A percentile compares a stretch with the other conserved stretches of the same genome.
Conservation (phyloP, 2,329 filamentous ascomycete species). For the Metarhizium rileyi region DNA sequence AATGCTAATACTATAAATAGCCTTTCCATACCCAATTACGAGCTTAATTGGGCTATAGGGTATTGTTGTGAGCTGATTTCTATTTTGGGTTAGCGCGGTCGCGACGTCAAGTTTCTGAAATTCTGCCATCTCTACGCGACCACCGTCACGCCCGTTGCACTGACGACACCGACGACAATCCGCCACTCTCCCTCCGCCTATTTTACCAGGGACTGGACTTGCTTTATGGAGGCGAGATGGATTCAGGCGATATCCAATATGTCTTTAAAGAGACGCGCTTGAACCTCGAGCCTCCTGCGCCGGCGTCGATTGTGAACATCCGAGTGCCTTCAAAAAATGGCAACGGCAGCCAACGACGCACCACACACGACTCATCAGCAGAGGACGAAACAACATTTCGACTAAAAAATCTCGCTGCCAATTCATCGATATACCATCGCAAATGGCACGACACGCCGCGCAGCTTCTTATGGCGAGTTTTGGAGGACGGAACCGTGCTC, state of each 20-base stretch:
- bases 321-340: conserved; percentile 48
- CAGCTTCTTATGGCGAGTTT: conserved; percentile 82
- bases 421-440: conserved; percentile 79
- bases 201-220: conserved; percentile 8
- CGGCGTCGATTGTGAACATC: conserved; percentile 61
- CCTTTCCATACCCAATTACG: too few species aligned
- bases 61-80: conserved; percentile 22
- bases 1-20: too few species aligned
- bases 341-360: conserved; percentile 33
- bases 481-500: conserved; percentile 69
- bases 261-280: conserved; percentile 82
- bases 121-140: conserved; percentile 24
- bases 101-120: conserved; percentile 19
- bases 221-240: conserved; percentile 59
- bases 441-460: conserved; percentile 65
- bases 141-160: conserved; percentile 12
- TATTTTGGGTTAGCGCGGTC: conserved; percentile 25
- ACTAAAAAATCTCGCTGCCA: conserved; percentile 60
- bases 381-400: conserved; percentile 70
- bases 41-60: background rate
- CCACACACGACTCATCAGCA: conserved; percentile 22
- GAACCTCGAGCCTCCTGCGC: conserved; percentile 65
- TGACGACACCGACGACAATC: background rate
- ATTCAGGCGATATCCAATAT: conserved; percentile 49
- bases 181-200: background rate